Evolutionary conservation across 495 filamentous ascomycete genomes (phyloP), one percentile per base, ranked within the genome.

Genomic region (Penicillium paradoxum): DNA sequence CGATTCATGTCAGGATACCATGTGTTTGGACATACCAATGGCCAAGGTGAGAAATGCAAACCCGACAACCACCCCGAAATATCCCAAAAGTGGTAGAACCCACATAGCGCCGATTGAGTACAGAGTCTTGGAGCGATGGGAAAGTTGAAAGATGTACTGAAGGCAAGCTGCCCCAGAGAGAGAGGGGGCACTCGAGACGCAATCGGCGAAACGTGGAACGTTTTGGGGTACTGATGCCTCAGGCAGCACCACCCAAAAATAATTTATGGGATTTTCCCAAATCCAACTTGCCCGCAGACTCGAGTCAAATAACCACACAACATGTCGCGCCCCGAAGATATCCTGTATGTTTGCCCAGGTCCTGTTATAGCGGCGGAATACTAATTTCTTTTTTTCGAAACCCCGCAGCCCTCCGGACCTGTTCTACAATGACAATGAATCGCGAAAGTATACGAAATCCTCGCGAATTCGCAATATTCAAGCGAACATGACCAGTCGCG

Each of bases 271-370:
- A 53, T 41, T 51, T 25, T 14, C 29, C 45, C 29, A 11, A 19
- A 44, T 22, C 33, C 38, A 27, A 36, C 32, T 27, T 30, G 10
- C 38, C n/a, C 37, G 22, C 17, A 41, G 58, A 37, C 41, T 27
- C n/a, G 41, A 27, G 25, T 27, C 38, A 48, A 45, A n/a, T n/a
- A 18, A 33, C 19, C n/a, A 42, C 56, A 40, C 66, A 87, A 32
- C 65, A 96, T 97, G 93, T 97, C 92, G 55, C 90, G 92, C 54
- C 92, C 92, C 49, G 92, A 97, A 76, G 93, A 97, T 74, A 85
- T 79, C 51, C 84, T 97, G 89, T 95, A 76, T 45, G 79, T 66
- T 37, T 36, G 51, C 27, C 7, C 37, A 32, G 34, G n/a, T 9
- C 10, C 11, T 17, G 4, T 15, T 21, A 3, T 4, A 24, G 0